Evolutionary conservation across 306 rosid species (phyloP).

Genomic region (Sesbania bispinosa): DNA sequence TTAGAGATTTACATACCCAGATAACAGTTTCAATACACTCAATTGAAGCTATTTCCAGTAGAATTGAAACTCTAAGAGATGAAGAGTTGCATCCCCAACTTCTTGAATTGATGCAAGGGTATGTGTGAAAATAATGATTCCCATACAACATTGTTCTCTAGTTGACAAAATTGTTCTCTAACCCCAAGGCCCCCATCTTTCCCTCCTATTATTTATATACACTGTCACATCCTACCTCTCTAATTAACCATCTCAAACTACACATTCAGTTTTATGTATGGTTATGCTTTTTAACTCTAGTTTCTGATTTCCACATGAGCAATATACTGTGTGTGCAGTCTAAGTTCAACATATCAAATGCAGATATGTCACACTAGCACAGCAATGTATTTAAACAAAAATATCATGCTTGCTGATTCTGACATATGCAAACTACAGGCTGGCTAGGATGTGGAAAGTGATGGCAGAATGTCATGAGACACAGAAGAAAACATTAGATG

Average conservation of each 20-base stretch:
- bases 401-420: conserved; percentile 20
- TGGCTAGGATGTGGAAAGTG: conserved; percentile 93
- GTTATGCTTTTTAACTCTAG: background rate
- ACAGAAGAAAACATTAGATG: conserved; percentile 73
- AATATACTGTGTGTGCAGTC: background rate
- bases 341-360: background rate
- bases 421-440: conserved; percentile 40
- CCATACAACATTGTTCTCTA: background rate
- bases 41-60: conserved; percentile 70
- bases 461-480: conserved; percentile 84
- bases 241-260: too few relatives aligned
- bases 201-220: too few relatives aligned
- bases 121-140: conserved; percentile 24
- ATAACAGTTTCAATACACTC: conserved; percentile 92
- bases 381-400: background rate
- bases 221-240: too few relatives aligned
- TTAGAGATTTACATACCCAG: conserved; percentile 78
- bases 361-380: background rate
- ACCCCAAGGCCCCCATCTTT: too few relatives aligned
- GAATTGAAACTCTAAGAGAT: conserved; percentile 85
- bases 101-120: conserved; percentile 73
- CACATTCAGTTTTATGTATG: background rate
- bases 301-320: background rate
- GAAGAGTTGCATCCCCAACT: conserved; percentile 94
- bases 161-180: too few relatives aligned